Evolutionary conservation across 768 basidiomycete species (phyloP).

Genomic region (Vararia minispora): DNA sequence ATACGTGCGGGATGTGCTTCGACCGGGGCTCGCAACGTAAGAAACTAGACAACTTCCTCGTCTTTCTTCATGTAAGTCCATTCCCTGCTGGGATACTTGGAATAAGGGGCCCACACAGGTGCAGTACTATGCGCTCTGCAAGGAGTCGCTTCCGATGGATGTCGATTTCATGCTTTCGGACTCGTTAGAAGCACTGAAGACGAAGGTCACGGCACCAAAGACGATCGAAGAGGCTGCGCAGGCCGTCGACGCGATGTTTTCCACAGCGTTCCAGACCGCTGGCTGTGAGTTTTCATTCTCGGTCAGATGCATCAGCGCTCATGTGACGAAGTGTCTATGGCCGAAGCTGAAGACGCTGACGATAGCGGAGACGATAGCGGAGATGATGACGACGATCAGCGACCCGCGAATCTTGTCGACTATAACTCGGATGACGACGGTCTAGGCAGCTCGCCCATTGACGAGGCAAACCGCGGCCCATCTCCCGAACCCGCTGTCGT

Average conservation of each 20-base stretch:
- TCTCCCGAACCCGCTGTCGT: constrained; percentile 72
- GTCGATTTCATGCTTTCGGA: constrained; percentile 96
- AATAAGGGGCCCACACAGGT: too few species aligned
- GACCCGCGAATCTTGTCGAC: constrained; percentile 43
- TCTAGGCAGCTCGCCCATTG: constrained; percentile 27
- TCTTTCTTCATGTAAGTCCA: constrained; percentile 77
- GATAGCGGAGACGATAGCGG: constrained; percentile 51
- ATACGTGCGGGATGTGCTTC: constrained; percentile 97
- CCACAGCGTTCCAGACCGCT: constrained; percentile 45
- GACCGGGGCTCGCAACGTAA: constrained; percentile 87
- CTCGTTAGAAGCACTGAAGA: constrained; percentile 87
- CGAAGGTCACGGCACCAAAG: constrained; percentile 61
- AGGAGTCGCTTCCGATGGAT: constrained; percentile 88
- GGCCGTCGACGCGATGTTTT: constrained; percentile 88
- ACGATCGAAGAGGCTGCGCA: constrained; percentile 76
- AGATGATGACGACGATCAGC: constrained; percentile 33
- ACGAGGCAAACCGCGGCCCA: constrained; percentile 62
- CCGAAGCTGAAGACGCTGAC: constrained; percentile 25
- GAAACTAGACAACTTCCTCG: constrained; percentile 86
- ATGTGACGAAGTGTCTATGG: constrained; percentile 10
- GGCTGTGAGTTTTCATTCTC: constrained; percentile 36
- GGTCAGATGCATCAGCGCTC: too few species aligned
- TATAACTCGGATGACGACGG: constrained; percentile 52
- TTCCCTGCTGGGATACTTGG: not conserved
- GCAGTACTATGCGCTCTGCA: constrained; percentile 83